These are phyloP conservation scores for Letharia columbiana DNA, from an alignment of 495 filamentous ascomycete species.

Conservation along the genomic window DNA sequence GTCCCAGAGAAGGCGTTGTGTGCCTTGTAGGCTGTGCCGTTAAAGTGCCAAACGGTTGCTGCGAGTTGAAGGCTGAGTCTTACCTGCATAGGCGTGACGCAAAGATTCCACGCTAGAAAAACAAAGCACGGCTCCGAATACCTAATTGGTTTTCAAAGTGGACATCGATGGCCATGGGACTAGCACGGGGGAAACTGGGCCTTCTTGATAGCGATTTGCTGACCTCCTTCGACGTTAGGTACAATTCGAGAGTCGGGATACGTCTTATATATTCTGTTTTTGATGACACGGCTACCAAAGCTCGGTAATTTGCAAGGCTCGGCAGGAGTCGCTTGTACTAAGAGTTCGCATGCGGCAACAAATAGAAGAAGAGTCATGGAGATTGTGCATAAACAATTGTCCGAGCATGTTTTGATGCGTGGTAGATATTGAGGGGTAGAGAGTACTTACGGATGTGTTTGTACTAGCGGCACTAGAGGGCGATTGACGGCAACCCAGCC, in stretches of 20 bases:
- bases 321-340: background rate
- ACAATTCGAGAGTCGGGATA: too few relatives aligned
- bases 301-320: background rate
- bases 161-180: too few relatives aligned
- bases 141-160: background rate
- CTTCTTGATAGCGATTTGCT: too few relatives aligned
- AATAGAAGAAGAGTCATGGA: background rate
- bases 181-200: too few relatives aligned
- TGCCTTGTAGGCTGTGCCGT: too few relatives aligned
- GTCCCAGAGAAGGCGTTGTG: too few relatives aligned
- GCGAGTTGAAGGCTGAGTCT: background rate
- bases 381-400: background rate
- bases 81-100: too few relatives aligned
- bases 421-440: too few relatives aligned
- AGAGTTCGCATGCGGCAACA: background rate
- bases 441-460: too few relatives aligned
- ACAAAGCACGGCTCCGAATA: background rate
- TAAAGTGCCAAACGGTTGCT: too few relatives aligned
- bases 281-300: background rate
- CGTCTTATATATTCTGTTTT: background rate
- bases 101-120: background rate
- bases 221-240: too few relatives aligned
- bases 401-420: background rate
- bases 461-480: background rate
- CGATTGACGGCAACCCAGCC: background rate